phyloP scores from a whole-genome alignment of 495 filamentous ascomycete species.

The Annulohypoxylon nitens region DNA sequence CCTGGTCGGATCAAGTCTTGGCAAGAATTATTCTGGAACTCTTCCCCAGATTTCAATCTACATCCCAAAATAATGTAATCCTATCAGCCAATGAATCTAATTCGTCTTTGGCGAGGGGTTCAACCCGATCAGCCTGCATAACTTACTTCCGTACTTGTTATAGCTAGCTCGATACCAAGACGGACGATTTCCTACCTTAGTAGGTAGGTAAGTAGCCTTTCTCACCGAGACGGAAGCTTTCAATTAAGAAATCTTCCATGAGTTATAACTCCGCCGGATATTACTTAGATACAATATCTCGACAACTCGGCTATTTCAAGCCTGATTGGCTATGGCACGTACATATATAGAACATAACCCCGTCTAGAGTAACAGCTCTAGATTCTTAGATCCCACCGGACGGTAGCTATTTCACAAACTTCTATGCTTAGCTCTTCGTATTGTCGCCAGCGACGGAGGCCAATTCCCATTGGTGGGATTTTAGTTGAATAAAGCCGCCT shows the following conservation, averaged over 20 bases:
- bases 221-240: constrained; percentile 14
- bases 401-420: constrained; percentile 2
- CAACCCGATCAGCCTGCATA: constrained; percentile 20
- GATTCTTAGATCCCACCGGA: constrained; percentile 24
- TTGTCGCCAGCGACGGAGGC: background rate
- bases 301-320: background rate
- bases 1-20: constrained; percentile 30
- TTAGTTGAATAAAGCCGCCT: background rate
- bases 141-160: constrained; percentile 29
- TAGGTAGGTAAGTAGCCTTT: constrained; percentile 17
- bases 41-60: constrained; percentile 35
- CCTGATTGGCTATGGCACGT: constrained; percentile 3
- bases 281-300: background rate
- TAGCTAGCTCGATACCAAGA: constrained; percentile 21
- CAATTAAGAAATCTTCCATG: constrained; percentile 20
- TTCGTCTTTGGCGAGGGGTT: constrained; percentile 17
- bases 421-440: background rate
- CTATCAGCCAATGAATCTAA: background rate
- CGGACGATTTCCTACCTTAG: constrained; percentile 13
- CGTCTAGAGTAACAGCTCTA: constrained; percentile 22
- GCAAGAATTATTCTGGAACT: constrained; percentile 38
- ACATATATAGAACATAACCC: constrained; percentile 13
- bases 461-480: constrained; percentile 10
- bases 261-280: constrained; percentile 15
- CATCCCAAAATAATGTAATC: constrained; percentile 2